phyloP scores from a whole-genome alignment of 2,329 filamentous ascomycete species.

The Trichoderma pleuroti region DNA sequence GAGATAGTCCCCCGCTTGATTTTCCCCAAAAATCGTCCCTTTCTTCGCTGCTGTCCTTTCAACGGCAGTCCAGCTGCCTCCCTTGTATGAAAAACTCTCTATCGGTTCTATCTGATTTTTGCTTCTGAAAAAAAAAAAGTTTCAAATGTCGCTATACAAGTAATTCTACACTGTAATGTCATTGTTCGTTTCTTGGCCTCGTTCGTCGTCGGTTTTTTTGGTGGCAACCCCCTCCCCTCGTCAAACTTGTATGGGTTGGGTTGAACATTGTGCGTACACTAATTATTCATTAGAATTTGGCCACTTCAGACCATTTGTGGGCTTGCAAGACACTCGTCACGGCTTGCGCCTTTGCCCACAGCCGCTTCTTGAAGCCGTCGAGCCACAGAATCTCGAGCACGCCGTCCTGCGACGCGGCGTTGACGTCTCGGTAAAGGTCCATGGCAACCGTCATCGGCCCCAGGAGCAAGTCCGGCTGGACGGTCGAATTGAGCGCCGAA shows the following conservation, averaged over 20 bases:
- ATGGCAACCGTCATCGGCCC: slow-evolving; percentile 43
- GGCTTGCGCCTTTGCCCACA: slow-evolving; percentile 41
- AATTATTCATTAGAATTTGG: slow-evolving; percentile 25
- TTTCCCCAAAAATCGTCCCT: background rate
- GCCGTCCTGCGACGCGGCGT: slow-evolving; percentile 38
- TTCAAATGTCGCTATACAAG: slow-evolving; percentile 11
- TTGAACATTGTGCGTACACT: background rate
- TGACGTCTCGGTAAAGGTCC: slow-evolving; percentile 41
- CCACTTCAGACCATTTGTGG: slow-evolving; percentile 40
- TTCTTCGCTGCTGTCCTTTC: background rate
- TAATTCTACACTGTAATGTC: slow-evolving; percentile 3
- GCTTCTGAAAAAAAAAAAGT: background rate
- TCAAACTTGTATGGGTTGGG: background rate
- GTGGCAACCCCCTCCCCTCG: background rate
- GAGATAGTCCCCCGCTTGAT: background rate
- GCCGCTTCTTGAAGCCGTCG: slow-evolving; percentile 39
- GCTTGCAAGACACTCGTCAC: slow-evolving; percentile 39
- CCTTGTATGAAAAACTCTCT: background rate
- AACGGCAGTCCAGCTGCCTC: slow-evolving; percentile 19
- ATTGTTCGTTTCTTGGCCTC: background rate
- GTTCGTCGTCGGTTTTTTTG: background rate
- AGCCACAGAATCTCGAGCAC: slow-evolving; percentile 48
- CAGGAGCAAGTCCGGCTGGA: slow-evolving; percentile 46
- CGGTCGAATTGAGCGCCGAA: slow-evolving; percentile 40
- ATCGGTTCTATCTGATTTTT: background rate